Evolutionary conservation across 345 rosid species (phyloP), one percentile per base, ranked within the genome.

Genomic region (Conringia planisiliqua): DNA sequence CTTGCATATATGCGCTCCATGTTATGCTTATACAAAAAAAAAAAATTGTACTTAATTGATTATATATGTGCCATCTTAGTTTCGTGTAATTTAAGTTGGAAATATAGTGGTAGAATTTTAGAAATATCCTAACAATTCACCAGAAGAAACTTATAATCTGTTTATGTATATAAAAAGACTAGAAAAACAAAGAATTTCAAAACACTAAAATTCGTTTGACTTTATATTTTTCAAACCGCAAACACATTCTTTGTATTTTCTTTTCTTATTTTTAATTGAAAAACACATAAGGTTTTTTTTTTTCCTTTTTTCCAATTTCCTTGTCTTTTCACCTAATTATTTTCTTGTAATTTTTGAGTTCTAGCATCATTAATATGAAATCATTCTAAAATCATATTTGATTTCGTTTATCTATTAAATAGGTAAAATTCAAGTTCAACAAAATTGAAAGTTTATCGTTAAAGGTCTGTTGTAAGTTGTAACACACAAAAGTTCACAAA

Each of bases 1-100:
- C 17, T 71, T 48, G 18, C 38, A 24, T 59, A 61, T 27, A 61
- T 27, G 50, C 61, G 75, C 29, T 38, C 24, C 69, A 52, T 51
- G 33, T 46, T 63, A 63, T 33, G 54, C 62, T 50, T 72, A 20
- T 58, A 14, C 12, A 10, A 38, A 51, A 17, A 4, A n/a, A n/a
- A n/a, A n/a, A n/a, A n/a, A n/a, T 56, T 59, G 0, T 10, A 6
- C 2, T 9, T 17, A 10, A 39, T 71, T 35, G 10, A 22, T 59
- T n/a, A 33, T 61, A 24, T 44, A 40, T 55, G 17, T 38, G 16
- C 22, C 47, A 54, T 12, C 39, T 10, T 27, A 52, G 16, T 39
- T 38, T 68, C 6, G 5, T 68, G 18, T 54, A 11, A 22, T 27
- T n/a, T 63, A 16, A 44, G 11, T 29, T 16, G 0, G 8, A 20